Percentiles rank a stretch among this genome's conserved stretches.
Evolutionary conservation across 257 asterid species (phyloP).

Genomic region (Cynanchum wilfordii): DNA sequence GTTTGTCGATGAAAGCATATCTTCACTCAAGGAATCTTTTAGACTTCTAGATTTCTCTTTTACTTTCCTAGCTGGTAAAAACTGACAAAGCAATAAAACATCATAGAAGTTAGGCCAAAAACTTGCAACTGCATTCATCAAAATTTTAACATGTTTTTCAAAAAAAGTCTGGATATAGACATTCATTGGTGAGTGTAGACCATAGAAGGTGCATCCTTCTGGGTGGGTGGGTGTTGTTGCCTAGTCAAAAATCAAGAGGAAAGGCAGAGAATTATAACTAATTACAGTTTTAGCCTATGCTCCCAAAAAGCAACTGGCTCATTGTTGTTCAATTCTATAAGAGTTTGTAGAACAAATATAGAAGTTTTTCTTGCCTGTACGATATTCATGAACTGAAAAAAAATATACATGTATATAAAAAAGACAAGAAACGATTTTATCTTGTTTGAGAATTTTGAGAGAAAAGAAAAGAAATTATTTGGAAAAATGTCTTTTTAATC

Average conservation of each 20-base stretch:
- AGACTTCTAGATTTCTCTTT: conserved; percentile 65
- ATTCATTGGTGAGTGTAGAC: not conserved
- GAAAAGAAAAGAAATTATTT: too few species aligned
- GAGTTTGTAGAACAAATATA: not conserved
- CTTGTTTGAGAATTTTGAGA: too few species aligned
- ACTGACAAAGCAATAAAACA: conserved; percentile 39
- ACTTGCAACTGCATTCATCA: not conserved
- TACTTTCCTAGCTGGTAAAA: conserved; percentile 76
- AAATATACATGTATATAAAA: not conserved
- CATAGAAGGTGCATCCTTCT: not conserved
- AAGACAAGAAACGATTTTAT: not conserved
- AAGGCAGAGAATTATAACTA: not conserved
- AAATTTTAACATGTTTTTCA: not conserved
- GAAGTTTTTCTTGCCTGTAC: not conserved
- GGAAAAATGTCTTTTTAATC: too few species aligned
- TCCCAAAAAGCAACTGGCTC: not conserved
- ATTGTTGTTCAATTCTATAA: not conserved
- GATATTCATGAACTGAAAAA: too few species aligned
- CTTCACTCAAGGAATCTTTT: conserved; percentile 47
- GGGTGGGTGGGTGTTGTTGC: not conserved
- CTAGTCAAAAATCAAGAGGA: not conserved
- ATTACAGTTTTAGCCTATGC: not conserved
- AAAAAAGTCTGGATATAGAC: not conserved
- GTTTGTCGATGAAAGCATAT: conserved; percentile 46
- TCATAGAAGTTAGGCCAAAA: not conserved